Percentiles rank a stretch among this genome's conserved stretches.
Conservation (phyloP, 2,329 filamentous ascomycete species). For the Penicillium sp. region DNA sequence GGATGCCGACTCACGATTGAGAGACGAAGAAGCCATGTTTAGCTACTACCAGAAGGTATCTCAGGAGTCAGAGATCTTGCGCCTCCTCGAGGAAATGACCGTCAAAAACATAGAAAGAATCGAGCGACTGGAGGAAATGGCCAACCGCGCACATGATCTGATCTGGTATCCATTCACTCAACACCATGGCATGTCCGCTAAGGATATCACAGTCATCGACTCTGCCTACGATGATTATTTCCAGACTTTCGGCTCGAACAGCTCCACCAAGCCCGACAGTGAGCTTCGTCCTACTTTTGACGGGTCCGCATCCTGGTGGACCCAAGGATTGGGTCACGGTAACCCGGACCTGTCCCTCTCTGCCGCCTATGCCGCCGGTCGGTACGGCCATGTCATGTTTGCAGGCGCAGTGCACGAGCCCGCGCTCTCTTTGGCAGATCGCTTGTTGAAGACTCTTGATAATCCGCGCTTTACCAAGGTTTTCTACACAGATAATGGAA, state of each 20-base stretch:
- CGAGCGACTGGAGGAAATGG: conserved; percentile 56
- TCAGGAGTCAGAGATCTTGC: conserved; percentile 36
- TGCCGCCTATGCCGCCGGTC: conserved; percentile 73
- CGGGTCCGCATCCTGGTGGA: conserved; percentile 87
- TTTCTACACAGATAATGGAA: conserved; percentile 81
- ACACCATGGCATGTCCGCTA: conserved; percentile 58
- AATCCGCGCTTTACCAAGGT: conserved; percentile 65
- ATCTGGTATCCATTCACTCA: conserved; percentile 91
- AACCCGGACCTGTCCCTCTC: conserved; percentile 66
- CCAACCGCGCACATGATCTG: conserved; percentile 53
- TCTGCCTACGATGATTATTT: conserved; percentile 76
- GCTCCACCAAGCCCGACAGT: conserved; percentile 13
- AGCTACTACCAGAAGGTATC: conserved; percentile 57
- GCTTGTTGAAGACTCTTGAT: conserved; percentile 53
- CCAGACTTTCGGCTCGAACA: conserved; percentile 51
- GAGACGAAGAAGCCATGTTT: conserved; percentile 56
- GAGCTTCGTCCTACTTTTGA: conserved; percentile 66
- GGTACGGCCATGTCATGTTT: conserved; percentile 88
- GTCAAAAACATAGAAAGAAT: conserved; percentile 54
- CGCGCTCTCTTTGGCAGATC: conserved; percentile 63
- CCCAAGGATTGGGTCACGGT: conserved; percentile 76
- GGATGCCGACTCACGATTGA: conserved; percentile 30
- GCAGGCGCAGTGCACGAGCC: conserved; percentile 74
- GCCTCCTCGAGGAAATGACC: conserved; percentile 51
- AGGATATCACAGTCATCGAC: conserved; percentile 69